phyloP scores from a whole-genome alignment of 2,329 filamentous ascomycete genomes.

The Aspergillus novoparasiticus region DNA sequence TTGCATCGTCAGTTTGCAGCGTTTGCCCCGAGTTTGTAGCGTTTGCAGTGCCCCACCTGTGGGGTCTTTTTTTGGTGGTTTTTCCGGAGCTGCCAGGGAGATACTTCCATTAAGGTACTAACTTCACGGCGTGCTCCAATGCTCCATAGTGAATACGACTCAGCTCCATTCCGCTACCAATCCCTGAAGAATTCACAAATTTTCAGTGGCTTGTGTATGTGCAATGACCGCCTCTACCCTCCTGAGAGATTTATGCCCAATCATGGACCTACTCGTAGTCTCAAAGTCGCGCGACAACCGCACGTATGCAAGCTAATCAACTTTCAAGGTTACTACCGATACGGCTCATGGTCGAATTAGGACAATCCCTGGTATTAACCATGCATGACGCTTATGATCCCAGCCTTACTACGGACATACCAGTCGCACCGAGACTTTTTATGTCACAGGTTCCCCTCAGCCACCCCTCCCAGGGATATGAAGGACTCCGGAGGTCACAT shows the following conservation, averaged over 20 bases:
- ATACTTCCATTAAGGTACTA: neutral
- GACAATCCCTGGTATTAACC: neutral
- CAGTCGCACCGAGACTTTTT: neutral
- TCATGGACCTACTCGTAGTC: neutral
- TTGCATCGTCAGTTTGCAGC: slow-evolving; percentile 20
- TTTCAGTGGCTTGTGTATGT: neutral
- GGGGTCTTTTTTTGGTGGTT: slow-evolving; percentile 8
- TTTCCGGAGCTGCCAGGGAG: too few species aligned
- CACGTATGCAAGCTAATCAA: neutral
- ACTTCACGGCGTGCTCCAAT: neutral
- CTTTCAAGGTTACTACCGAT: neutral
- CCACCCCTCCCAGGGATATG: neutral
- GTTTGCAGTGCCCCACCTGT: slow-evolving; percentile 17
- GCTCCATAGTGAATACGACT: neutral
- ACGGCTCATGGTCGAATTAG: neutral
- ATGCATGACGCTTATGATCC: neutral
- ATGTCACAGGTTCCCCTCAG: neutral
- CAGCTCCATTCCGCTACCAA: neutral
- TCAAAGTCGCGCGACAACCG: neutral
- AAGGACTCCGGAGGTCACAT: neutral
- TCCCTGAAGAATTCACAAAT: neutral
- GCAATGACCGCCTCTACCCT: neutral
- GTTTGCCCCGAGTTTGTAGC: slow-evolving; percentile 14
- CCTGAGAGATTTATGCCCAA: neutral
- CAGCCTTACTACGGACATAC: neutral